Evolutionary conservation across 1,139 yeast genomes (phyloP), one percentile per base, ranked within the genome.

Genomic region (Blastobotrys petasosporus): DNA sequence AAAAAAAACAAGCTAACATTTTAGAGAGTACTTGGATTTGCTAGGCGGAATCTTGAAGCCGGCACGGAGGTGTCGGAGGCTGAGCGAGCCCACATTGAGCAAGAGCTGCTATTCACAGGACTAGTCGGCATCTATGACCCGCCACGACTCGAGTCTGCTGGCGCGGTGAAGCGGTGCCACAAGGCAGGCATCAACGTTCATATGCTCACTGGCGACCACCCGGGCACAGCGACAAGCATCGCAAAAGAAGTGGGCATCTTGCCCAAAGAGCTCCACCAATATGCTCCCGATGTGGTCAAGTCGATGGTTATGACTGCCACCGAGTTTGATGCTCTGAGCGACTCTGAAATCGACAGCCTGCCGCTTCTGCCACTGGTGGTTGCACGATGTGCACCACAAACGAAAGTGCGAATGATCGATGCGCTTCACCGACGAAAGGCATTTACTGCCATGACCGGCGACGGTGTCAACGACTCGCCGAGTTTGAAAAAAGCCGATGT

Each of bases 171-270:
- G 54, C 65, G 69, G 54, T 84, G 92, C 61, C 90, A 83, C 59
- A 69, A 64, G 41, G 94, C 94, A 16, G 94, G 94, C 46, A 81
- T 85, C 55, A 80, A 80, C 56, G 94, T 85, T 40, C 88, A 81
- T 57, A 85, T 85, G 94, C 76, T 85, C 45, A 85, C 94, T 23
- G 94, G 94, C 54, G 94, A 85, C 60, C 92, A 83, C 59, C 86
- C 86, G 2, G 84, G 85, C 37, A 85, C 94, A 40, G 94, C 94
- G 20, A 71, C 74, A 48, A 88, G 92, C 2, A 84, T 84, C 67
- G 92, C 94, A 10, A 82, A 79, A 60, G 90, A 85, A 64, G 94
- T 85, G 37, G 95, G 95, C 16, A 83, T 83, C 52, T 66, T 87
- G 44, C 95, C 95, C 8, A 74, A 71, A 36, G 80, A 85, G 59